Evolutionary conservation across 1,284 basidiomycete genomes (phyloP), one percentile per base, ranked within the genome.

Genomic region (Sporisorium iseilematis-ciliati): DNA sequence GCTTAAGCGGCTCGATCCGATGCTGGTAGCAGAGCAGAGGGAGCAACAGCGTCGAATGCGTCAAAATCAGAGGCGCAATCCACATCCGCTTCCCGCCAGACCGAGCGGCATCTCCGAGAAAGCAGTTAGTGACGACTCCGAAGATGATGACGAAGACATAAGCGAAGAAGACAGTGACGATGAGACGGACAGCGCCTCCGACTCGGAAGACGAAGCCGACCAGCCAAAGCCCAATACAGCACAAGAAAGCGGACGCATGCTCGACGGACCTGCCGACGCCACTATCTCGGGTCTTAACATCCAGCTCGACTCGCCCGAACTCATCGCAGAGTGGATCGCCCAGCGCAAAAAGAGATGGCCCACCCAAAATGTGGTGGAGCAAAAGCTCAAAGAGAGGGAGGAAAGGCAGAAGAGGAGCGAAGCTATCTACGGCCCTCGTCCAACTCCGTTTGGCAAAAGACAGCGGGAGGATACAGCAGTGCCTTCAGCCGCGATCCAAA

Each of bases 261-360:
- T 70, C n/a, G 80, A 82, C 50, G 77, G 77, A 11, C 79, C 80
- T 3, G 52, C 79, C 3, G 72, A 79, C 55, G 76, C 80, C 23
- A 82, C 77, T 23, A 84, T 85, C 18, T 51, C 74, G 10, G 83
- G 83, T 5, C 81, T 85, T 43, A 85, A 83, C 52, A 84, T 85
- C 42, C 69, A 70, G 48, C 75, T 85, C 23, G 59, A 79, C 59
- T 80, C 82, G 25, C 82, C 82, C 2, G 79, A 82, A 57, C 75
- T 85, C 21, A 70, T 84, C 31, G 74, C 69, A n/a, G 75, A 84
- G 41, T 85, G 83, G 83, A 77, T 82, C 46, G 65, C 57, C n/a
- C 82, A 85, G 57, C 67, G 83, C 18, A 77, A 78, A 51, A 85
- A 85, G 50, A 68, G 83, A 29, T 85, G 78, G 75, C 83, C 83